Conservation (phyloP, 768 basidiomycete genomes). For the Amanita polypyramis region DNA sequence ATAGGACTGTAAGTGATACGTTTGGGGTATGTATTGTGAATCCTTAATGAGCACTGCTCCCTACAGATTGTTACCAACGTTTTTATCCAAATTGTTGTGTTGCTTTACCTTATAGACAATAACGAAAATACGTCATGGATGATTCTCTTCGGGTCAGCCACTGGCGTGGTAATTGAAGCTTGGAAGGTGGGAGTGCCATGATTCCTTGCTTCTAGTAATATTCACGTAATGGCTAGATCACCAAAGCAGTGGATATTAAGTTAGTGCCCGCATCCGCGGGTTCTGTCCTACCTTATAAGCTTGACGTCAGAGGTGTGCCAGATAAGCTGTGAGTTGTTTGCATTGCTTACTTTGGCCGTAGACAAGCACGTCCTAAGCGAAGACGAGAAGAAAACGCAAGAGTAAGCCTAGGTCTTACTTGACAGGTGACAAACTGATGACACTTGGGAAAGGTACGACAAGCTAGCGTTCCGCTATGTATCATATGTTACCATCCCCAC, state of each 20-base stretch:
- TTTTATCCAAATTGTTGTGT: slow-evolving; percentile 81
- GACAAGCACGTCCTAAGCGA: slow-evolving; percentile 96
- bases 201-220: slow-evolving; percentile 10
- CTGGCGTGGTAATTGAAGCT: slow-evolving; percentile 77
- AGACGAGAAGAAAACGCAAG: slow-evolving; percentile 96
- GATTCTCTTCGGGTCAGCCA: slow-evolving; percentile 85
- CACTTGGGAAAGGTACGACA: slow-evolving; percentile 56
- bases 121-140: slow-evolving; percentile 96
- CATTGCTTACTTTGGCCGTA: slow-evolving; percentile 15
- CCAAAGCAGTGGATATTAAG: slow-evolving; percentile 83
- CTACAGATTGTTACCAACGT: slow-evolving; percentile 78
- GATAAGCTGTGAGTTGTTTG: slow-evolving; percentile 4
- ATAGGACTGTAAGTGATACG: slow-evolving; percentile 40
- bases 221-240: slow-evolving; percentile 39
- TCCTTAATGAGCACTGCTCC: slow-evolving; percentile 1
- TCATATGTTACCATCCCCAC: slow-evolving; percentile 82
- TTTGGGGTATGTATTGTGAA: slow-evolving; percentile 4
- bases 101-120: slow-evolving; percentile 92
- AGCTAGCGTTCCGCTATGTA: slow-evolving; percentile 90
- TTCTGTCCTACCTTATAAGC: slow-evolving; percentile 62
- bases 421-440: slow-evolving; percentile 5
- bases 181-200: slow-evolving; percentile 63
- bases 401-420: slow-evolving; percentile 39
- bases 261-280: slow-evolving; percentile 52
- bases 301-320: slow-evolving; percentile 68